phyloP scores from a whole-genome alignment of 179 eudicot species.

The Amaranthus tricolor region DNA sequence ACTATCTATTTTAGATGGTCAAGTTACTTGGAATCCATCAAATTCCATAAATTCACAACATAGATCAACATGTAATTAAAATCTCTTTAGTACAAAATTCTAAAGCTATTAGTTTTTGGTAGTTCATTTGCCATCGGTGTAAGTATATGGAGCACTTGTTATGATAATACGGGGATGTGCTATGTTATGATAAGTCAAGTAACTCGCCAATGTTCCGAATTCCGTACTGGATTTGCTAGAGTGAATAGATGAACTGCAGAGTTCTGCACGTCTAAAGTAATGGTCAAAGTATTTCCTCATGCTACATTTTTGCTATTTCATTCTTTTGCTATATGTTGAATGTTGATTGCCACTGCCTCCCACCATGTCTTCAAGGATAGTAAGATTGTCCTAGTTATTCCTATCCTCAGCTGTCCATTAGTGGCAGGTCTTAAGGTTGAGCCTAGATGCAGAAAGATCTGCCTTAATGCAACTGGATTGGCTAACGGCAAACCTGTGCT shows the following conservation, averaged over 20 bases:
- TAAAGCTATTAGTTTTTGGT: background rate
- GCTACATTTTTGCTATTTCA: background rate
- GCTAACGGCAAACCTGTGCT: background rate
- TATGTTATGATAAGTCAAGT: background rate
- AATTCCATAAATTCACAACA: too few relatives aligned
- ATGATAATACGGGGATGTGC: background rate
- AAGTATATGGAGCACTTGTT: background rate
- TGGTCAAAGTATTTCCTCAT: background rate
- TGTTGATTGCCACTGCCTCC: background rate
- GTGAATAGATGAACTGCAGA: background rate
- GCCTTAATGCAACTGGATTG: background rate
- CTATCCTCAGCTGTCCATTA: background rate
- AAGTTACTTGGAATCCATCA: background rate
- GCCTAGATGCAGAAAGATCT: background rate
- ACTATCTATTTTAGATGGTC: background rate
- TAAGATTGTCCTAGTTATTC: background rate
- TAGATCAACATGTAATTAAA: too few relatives aligned
- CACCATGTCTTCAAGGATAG: background rate
- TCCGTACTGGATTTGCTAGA: background rate
- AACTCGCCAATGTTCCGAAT: background rate
- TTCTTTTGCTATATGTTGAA: background rate
- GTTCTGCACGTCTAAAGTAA: background rate
- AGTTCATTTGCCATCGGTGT: background rate
- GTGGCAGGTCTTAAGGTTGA: background rate
- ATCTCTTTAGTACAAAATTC: background rate